Percentiles rank a stretch among this genome's conserved stretches.
Conservation (phyloP, 2,329 filamentous ascomycete genomes). For the Ilyonectria destructans region DNA sequence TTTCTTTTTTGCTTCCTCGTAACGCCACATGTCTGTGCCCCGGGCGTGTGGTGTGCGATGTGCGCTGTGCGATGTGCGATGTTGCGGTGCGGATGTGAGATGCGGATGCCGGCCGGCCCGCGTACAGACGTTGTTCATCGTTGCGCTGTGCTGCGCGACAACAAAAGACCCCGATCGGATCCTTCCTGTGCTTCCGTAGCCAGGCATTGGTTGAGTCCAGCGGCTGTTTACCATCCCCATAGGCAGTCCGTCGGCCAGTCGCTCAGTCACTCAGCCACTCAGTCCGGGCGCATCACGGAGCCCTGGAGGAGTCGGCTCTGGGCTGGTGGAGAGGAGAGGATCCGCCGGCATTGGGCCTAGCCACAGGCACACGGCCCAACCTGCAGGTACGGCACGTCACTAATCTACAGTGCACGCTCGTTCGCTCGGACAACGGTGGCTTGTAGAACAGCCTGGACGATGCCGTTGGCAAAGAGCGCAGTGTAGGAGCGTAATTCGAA, state of each 20-base stretch:
- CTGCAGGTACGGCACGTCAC: neutral
- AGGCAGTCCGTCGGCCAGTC: neutral
- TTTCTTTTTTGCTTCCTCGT: constrained; percentile 45
- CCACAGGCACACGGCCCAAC: neutral
- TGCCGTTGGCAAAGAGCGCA: neutral
- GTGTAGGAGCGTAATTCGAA: neutral
- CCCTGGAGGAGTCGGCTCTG: neutral
- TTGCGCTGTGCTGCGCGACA: neutral
- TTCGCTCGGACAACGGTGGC: neutral
- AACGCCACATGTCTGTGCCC: constrained; percentile 48
- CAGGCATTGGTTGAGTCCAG: neutral
- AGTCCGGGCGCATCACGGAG: neutral
- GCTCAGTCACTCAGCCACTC: neutral
- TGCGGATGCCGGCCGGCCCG: constrained; percentile 1
- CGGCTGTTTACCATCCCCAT: neutral
- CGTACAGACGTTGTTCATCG: neutral
- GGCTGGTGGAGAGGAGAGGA: neutral
- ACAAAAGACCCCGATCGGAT: neutral
- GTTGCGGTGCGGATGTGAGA: constrained; percentile 11
- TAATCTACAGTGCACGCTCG: neutral
- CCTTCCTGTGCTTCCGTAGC: neutral
- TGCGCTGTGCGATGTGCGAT: constrained; percentile 15
- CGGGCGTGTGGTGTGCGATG: constrained; percentile 22
- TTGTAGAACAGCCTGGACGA: neutral
- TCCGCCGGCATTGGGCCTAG: neutral